Evolutionary conservation across 192 early-diverging fungal species (phyloP).

Genomic region (Coemansia sp.): DNA sequence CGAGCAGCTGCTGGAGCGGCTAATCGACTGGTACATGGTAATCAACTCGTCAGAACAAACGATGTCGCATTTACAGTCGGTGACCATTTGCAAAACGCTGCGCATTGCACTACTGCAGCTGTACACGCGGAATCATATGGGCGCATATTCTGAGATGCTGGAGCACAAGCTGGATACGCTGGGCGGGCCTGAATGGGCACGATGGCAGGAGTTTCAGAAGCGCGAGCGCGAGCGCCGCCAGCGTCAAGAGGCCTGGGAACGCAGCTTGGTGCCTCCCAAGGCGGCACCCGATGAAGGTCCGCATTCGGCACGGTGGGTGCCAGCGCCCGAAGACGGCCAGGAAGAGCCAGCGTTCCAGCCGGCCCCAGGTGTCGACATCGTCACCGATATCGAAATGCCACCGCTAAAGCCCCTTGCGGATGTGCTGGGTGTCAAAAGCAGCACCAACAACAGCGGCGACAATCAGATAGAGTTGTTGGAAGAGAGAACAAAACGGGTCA

Average conservation of each 20-base stretch:
- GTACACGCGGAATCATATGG: constrained; percentile 34
- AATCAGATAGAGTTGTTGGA: constrained; percentile 38
- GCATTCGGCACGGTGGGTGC: constrained; percentile 20
- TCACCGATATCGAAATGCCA: background rate
- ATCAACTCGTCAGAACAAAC: constrained; percentile 47
- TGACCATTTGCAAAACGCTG: constrained; percentile 38
- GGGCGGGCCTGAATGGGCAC: constrained; percentile 42
- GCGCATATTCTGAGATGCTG: constrained; percentile 26
- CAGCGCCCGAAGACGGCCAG: constrained; percentile 12
- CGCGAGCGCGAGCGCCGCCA: constrained; percentile 17
- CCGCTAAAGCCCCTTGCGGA: background rate
- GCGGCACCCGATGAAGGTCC: constrained; percentile 5
- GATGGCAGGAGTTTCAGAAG: constrained; percentile 38
- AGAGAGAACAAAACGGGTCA: constrained; percentile 49
- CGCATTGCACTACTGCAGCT: constrained; percentile 43
- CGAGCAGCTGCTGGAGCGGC: constrained; percentile 19
- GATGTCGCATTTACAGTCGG: constrained; percentile 39
- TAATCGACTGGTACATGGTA: constrained; percentile 41
- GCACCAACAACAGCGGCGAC: constrained; percentile 27
- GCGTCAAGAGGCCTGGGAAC: constrained; percentile 22
- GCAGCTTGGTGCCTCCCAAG: constrained; percentile 9
- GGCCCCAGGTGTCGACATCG: constrained; percentile 11
- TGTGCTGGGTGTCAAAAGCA: constrained; percentile 12
- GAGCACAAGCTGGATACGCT: constrained; percentile 42
- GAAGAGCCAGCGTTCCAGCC: constrained; percentile 25